Conservation (phyloP, 75 land plant species). For the Picea glauca region DNA sequence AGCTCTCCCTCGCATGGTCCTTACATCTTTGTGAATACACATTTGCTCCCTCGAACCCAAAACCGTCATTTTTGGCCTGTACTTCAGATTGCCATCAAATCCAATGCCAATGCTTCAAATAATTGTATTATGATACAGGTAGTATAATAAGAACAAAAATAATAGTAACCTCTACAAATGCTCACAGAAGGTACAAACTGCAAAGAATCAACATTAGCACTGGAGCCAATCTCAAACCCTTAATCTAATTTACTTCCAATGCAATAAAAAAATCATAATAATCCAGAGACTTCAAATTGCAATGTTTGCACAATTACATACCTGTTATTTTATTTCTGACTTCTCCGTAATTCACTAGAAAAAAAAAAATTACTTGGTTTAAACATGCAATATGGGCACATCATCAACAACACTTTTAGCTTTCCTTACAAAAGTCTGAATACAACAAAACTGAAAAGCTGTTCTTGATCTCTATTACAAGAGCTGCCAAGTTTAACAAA, state of each 20-base stretch:
- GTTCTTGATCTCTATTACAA: too few relatives aligned
- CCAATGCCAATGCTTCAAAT: background rate
- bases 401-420: too few relatives aligned
- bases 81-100: slow-evolving; percentile 2
- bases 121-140: background rate
- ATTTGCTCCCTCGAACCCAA: slow-evolving; percentile 95
- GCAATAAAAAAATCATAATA: background rate
- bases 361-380: too few relatives aligned
- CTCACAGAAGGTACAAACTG: background rate
- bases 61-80: slow-evolving; percentile 91
- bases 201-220: slow-evolving; percentile 1
- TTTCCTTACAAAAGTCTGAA: too few relatives aligned
- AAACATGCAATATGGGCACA: too few relatives aligned
- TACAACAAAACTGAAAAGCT: too few relatives aligned
- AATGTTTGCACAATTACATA: too few relatives aligned
- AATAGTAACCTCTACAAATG: background rate
- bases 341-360: too few relatives aligned
- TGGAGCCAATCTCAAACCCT: background rate
- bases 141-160: background rate
- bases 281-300: background rate
- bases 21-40: slow-evolving; percentile 83
- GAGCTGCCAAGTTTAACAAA: too few relatives aligned
- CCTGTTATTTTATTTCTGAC: too few relatives aligned
- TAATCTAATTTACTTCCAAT: background rate
- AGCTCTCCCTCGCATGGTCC: slow-evolving; percentile 60